These are phyloP conservation scores for Erythrophleum ivorense DNA, from an alignment of 331 rosid genomes.

Conservation along the genomic window DNA sequence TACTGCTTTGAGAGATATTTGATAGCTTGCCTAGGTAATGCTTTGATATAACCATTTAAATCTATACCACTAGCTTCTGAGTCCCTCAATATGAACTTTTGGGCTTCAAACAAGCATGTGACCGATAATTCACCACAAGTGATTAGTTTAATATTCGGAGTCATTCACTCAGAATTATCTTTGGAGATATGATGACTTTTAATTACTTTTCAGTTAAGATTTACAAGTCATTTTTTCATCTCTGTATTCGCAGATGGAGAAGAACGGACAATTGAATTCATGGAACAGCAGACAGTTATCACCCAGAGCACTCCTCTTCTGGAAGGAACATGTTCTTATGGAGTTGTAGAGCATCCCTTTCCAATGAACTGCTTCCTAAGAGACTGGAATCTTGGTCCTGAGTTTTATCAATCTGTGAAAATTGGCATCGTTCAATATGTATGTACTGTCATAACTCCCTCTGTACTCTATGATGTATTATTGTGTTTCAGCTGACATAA, in stretches of 20 bases:
- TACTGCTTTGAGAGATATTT: too few relatives aligned
- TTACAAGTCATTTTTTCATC: constrained; percentile 18
- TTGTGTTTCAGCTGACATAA: constrained; percentile 24
- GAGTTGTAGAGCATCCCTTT: constrained; percentile 93
- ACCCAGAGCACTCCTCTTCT: constrained; percentile 76
- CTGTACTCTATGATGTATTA: constrained; percentile 36
- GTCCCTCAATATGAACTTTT: too few relatives aligned
- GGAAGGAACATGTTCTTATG: constrained; percentile 72
- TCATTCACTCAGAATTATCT: too few relatives aligned
- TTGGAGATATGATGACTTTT: too few relatives aligned
- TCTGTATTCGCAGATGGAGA: constrained; percentile 72
- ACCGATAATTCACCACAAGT: too few relatives aligned
- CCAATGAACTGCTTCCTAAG: constrained; percentile 76
- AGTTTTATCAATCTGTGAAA: constrained; percentile 90
- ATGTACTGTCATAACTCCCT: constrained; percentile 55
- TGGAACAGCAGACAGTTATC: constrained; percentile 67
- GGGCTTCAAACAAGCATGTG: constrained; percentile 45
- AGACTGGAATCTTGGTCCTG: constrained; percentile 86
- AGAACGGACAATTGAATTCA: constrained; percentile 78
- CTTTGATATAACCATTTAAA: too few relatives aligned
- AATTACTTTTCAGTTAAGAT: constrained; percentile 5
- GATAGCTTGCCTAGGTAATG: too few relatives aligned
- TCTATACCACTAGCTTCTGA: too few relatives aligned
- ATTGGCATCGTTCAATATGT: constrained; percentile 97
- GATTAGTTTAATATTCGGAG: too few relatives aligned